These are phyloP conservation scores for Boeremia exigua DNA, from an alignment of 2,329 filamentous ascomycete species.

Conservation along the genomic window DNA sequence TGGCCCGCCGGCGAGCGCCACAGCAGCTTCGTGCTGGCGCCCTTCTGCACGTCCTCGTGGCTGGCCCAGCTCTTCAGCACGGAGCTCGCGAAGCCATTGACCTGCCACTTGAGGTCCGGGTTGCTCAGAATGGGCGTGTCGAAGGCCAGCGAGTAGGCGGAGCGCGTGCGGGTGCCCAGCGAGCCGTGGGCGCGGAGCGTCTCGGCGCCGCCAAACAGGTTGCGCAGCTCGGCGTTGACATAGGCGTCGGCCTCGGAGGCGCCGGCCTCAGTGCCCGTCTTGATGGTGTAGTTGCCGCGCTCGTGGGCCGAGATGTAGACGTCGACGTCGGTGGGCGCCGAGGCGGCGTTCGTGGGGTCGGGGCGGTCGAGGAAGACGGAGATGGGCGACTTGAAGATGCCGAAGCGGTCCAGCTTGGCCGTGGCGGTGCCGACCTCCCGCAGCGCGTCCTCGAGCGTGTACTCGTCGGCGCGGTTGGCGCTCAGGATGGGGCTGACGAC, in stretches of 20 bases:
- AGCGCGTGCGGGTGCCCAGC: conserved; percentile 86
- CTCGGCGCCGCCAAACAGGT: conserved; percentile 94
- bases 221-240: conserved; percentile 83
- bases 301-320: conserved; percentile 80
- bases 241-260: conserved; percentile 95
- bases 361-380: conserved; percentile 82
- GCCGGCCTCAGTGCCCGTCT: conserved; percentile 93
- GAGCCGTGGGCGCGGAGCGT: conserved; percentile 86
- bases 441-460: conserved; percentile 79
- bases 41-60: conserved; percentile 87
- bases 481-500: conserved; percentile 80
- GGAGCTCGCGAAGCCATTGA: conserved; percentile 82
- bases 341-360: conserved; percentile 69
- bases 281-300: conserved; percentile 81
- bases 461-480: conserved; percentile 68
- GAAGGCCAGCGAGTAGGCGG: conserved; percentile 86
- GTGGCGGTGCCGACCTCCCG: conserved; percentile 72
- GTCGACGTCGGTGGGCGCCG: conserved; percentile 78
- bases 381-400: conserved; percentile 85
- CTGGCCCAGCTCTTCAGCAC: conserved; percentile 92
- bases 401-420: conserved; percentile 78
- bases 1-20: conserved; percentile 72
- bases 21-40: conserved; percentile 75
- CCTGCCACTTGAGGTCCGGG: conserved; percentile 77
- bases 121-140: conserved; percentile 84